A percentile compares a stretch with the other conserved stretches of the same genome.
These are phyloP conservation scores for Neurospora terricola DNA, from an alignment of 495 filamentous ascomycete genomes.

Conservation along the genomic window DNA sequence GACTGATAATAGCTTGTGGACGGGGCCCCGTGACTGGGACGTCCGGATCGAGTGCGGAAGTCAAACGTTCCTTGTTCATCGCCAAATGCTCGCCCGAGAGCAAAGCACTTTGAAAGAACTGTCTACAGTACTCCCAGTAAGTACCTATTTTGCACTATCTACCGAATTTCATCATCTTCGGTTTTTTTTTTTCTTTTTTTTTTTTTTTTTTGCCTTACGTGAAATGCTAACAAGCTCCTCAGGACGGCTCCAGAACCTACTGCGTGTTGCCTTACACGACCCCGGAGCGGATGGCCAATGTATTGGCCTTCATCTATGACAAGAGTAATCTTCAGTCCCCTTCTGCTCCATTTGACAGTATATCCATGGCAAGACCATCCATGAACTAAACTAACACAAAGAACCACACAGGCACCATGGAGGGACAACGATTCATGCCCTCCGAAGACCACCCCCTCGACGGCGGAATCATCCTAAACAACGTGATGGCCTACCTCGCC, in stretches of 20 bases:
- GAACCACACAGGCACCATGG: background rate
- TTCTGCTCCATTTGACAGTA: background rate
- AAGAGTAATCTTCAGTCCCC: background rate
- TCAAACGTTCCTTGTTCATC: constrained; percentile 4
- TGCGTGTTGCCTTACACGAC: background rate
- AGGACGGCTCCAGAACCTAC: background rate
- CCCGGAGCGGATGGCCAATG: constrained; percentile 1
- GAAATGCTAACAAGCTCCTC: background rate
- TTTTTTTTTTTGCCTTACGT: background rate
- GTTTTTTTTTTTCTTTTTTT: background rate
- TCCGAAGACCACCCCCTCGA: background rate
- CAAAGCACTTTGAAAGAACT: background rate
- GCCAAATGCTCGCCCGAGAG: background rate
- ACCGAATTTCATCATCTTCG: background rate
- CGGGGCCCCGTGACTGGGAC: constrained; percentile 6
- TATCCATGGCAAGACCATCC: too few relatives aligned
- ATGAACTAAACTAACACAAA: background rate
- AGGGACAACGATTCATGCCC: background rate
- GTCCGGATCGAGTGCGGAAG: constrained; percentile 7
- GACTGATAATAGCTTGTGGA: background rate
- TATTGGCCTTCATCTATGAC: constrained; percentile 17
- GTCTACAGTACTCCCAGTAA: background rate
- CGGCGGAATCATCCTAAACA: constrained; percentile 1
- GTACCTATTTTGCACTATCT: background rate
- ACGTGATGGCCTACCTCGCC: background rate